Conservation (phyloP, 2,329 filamentous ascomycete species). For the Fusarium keratoplasticum region DNA sequence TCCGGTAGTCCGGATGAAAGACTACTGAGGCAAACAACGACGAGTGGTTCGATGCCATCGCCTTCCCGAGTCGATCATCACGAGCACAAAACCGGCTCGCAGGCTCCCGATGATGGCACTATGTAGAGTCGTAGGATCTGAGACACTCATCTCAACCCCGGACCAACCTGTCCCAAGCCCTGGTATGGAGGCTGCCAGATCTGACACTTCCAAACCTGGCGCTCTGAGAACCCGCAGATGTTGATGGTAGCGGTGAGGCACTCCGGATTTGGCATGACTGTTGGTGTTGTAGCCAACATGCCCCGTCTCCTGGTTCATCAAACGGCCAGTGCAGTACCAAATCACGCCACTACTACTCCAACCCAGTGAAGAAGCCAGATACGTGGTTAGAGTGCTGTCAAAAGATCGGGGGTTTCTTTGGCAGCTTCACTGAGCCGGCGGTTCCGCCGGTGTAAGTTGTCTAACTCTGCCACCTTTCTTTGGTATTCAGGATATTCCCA, state of each 20-base stretch:
- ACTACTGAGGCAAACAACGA: background rate
- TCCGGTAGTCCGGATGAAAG: background rate
- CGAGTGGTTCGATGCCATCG: background rate
- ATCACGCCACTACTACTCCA: background rate
- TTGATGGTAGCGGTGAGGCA: background rate
- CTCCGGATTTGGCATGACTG: background rate
- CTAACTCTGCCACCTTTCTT: background rate
- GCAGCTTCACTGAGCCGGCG: background rate
- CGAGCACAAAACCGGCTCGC: background rate
- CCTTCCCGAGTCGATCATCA: background rate
- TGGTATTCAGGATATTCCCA: background rate
- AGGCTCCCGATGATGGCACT: background rate
- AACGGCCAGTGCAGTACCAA: background rate
- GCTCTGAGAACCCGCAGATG: background rate
- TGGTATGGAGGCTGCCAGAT: background rate
- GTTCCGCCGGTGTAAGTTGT: background rate
- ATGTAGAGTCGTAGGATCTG: background rate
- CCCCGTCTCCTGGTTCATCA: background rate
- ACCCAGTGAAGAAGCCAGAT: background rate
- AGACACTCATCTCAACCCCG: slow-evolving; percentile 8
- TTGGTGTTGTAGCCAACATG: slow-evolving; percentile 1
- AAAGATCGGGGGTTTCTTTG: background rate
- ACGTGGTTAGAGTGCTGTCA: background rate
- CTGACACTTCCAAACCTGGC: background rate
- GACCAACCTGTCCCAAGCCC: background rate